Evolutionary conservation across 257 asterid genomes (phyloP).

Genomic region (Lantana camara): DNA sequence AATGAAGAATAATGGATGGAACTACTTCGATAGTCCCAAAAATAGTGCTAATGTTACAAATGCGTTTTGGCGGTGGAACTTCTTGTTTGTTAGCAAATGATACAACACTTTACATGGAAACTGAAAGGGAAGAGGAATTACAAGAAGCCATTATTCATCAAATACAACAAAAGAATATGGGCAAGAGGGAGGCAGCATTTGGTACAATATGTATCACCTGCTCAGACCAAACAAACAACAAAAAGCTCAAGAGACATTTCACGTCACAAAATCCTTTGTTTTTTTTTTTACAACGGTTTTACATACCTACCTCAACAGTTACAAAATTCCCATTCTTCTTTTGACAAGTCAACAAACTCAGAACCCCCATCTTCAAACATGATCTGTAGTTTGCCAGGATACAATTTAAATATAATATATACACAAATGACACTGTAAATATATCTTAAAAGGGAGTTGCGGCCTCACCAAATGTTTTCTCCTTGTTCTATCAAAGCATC

Average conservation of each 20-base stretch:
- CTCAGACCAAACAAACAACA: too few species aligned
- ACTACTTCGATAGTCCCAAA: neutral
- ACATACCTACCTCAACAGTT: conserved; percentile 46
- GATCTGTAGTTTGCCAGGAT: conserved; percentile 62
- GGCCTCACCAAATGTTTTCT: conserved; percentile 81
- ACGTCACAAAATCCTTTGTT: neutral
- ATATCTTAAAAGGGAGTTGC: conserved; percentile 19
- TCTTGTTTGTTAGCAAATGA: conserved; percentile 20
- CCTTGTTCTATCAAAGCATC: conserved; percentile 57
- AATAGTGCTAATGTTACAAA: neutral
- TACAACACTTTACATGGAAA: conserved; percentile 28
- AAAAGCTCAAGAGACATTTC: too few species aligned
- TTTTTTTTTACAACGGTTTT: neutral
- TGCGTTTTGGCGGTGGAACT: neutral
- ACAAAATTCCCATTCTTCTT: conserved; percentile 82
- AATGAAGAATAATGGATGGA: too few species aligned
- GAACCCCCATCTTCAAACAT: conserved; percentile 82
- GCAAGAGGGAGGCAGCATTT: neutral
- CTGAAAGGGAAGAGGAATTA: neutral
- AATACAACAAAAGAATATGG: conserved; percentile 5
- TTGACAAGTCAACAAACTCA: conserved; percentile 74
- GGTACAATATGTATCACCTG: conserved; percentile 10
- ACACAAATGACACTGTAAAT: too few species aligned
- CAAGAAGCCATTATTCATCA: conserved; percentile 14
- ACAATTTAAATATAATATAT: too few species aligned